Evolutionary conservation across 2,329 filamentous ascomycete genomes (phyloP).

Genomic region (Rhytidhysteron rufulum): DNA sequence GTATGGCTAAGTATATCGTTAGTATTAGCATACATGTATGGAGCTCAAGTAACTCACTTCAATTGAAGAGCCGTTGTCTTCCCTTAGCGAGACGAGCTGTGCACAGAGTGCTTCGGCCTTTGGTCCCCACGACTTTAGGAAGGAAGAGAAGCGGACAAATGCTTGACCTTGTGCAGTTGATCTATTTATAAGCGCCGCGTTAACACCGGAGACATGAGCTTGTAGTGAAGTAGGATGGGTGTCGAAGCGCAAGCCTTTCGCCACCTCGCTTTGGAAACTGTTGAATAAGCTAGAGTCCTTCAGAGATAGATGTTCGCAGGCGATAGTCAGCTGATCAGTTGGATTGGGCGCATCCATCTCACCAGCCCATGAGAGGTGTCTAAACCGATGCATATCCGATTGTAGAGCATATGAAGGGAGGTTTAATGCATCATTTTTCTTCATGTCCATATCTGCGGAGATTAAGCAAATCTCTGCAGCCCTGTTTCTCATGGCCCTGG

Average conservation of each 20-base stretch:
- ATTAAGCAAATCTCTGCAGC: slow-evolving; percentile 81
- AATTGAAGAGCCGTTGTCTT: too few species aligned
- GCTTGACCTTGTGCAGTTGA: too few species aligned
- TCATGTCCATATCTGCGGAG: slow-evolving; percentile 6
- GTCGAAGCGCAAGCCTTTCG: slow-evolving; percentile 6
- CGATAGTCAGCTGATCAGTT: slow-evolving; percentile 13
- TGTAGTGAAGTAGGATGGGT: not conserved
- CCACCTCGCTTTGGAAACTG: slow-evolving; percentile 29
- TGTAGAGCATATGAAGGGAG: slow-evolving; percentile 31
- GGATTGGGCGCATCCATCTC: slow-evolving; percentile 8
- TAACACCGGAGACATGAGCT: too few species aligned
- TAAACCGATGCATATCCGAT: slow-evolving; percentile 36
- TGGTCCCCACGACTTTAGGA: too few species aligned
- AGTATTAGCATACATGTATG: too few species aligned
- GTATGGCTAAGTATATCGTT: slow-evolving; percentile 27
- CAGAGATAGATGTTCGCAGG: slow-evolving; percentile 34
- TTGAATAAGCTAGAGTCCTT: slow-evolving; percentile 22
- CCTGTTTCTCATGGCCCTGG: slow-evolving; percentile 92
- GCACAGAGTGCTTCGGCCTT: too few species aligned
- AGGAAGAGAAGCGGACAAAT: too few species aligned
- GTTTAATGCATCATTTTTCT: slow-evolving; percentile 3
- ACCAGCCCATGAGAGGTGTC: slow-evolving; percentile 18
- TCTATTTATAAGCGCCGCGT: too few species aligned
- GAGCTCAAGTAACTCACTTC: too few species aligned
- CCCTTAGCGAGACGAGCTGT: too few species aligned